These are phyloP conservation scores for Aotearoamyces nothofagi DNA, from an alignment of 2,329 filamentous ascomycete genomes.

Conservation along the genomic window DNA sequence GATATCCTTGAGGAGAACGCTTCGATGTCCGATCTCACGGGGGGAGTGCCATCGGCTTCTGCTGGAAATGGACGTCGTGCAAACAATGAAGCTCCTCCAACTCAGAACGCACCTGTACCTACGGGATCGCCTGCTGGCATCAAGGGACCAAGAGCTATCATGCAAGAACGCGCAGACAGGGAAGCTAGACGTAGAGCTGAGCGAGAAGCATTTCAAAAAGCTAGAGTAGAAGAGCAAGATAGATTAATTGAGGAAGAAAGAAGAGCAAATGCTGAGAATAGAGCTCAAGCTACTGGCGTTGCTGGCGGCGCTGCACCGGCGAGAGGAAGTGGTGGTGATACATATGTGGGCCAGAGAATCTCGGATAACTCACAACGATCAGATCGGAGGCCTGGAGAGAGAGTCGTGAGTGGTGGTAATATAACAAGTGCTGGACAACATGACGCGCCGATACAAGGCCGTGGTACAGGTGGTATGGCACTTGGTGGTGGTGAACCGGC, in stretches of 20 bases:
- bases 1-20: constrained; percentile 81
- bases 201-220: constrained; percentile 23
- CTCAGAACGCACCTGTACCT: constrained; percentile 30
- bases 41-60: constrained; percentile 35
- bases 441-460: constrained; percentile 13
- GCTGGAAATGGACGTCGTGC: constrained; percentile 41
- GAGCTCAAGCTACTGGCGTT: constrained; percentile 39
- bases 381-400: constrained; percentile 13
- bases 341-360: constrained; percentile 12
- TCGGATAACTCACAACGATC: constrained; percentile 18
- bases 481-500: constrained; percentile 12
- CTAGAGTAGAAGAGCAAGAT: constrained; percentile 38
- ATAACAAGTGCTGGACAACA: constrained; percentile 3
- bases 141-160: constrained; percentile 76
- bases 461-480: constrained; percentile 13
- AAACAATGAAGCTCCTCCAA: constrained; percentile 35
- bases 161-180: constrained; percentile 70
- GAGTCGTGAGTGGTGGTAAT: constrained; percentile 7
- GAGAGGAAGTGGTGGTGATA: constrained; percentile 9
- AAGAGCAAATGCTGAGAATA: constrained; percentile 40
- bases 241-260: constrained; percentile 38
- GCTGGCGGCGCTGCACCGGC: constrained; percentile 20
- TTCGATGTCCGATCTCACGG: constrained; percentile 75
- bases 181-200: constrained; percentile 50
- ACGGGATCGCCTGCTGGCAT: constrained; percentile 43